Conservation (phyloP, 2,329 filamentous ascomycete genomes). For the Scedosporium dehoogii region DNA sequence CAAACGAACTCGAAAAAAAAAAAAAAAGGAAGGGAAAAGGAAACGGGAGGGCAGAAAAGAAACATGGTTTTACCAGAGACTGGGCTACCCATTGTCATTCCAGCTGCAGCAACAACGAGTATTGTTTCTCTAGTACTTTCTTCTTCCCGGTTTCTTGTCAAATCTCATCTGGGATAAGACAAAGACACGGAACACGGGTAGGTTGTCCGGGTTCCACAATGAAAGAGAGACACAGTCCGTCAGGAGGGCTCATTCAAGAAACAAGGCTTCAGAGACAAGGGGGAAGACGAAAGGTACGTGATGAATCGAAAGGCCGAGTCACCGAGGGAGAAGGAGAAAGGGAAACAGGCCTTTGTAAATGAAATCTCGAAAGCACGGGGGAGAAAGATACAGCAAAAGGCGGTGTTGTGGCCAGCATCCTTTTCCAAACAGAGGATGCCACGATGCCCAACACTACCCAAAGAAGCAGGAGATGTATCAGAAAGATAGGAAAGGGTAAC, state of each 20-base stretch:
- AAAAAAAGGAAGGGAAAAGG: no score
- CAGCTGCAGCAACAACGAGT: no score
- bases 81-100: no score
- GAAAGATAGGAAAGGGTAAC: not conserved
- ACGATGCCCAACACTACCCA: not conserved
- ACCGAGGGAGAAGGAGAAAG: not conserved
- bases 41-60: not conserved
- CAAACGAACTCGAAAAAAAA: no score
- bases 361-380: no score
- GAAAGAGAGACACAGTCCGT: not conserved
- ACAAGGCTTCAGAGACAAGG: not conserved
- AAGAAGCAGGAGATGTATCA: not conserved
- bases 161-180: not conserved
- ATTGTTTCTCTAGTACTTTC: no score
- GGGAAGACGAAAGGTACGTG: not conserved
- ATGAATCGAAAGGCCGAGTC: not conserved
- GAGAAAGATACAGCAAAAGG: not conserved
- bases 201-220: not conserved
- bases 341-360: not conserved
- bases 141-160: not conserved
- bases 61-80: not conserved
- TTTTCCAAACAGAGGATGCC: not conserved
- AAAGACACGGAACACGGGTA: not conserved
- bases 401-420: not conserved
- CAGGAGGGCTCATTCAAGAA: not conserved